Evolutionary conservation across 768 basidiomycete species (phyloP), one percentile per base, ranked within the genome.

Genomic region (Boletus insuetus): DNA sequence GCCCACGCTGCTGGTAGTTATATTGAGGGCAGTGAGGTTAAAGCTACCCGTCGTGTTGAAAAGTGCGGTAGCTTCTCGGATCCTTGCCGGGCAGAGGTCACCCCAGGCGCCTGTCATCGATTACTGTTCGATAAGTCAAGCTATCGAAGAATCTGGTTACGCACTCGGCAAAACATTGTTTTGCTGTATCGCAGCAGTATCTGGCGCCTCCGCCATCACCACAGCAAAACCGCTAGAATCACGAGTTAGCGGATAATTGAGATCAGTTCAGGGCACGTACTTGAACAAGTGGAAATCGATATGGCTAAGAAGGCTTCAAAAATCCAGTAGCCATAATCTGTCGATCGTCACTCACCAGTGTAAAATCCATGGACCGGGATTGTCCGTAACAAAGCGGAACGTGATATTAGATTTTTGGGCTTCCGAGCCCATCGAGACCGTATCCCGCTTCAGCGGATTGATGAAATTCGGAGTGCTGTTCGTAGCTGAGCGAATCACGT

Each of bases 321-420:
- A 51, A 19, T 11, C 14, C 14, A 10, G 26, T 4, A 40, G 22
- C 20, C 6, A 43, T 22, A 26, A 49, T 32, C 11, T 32, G 13
- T 14, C 19, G 42, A 40, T 13, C 10, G 19, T 10, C 46, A 37
- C 63, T 49, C 37, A 67, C 70, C 71, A 80, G 58, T 80, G 79
- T 31, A 79, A 56, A 59, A 80, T 72, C 80, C 83, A 85, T 4
- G 80, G 80, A 12, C 87, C 87, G 4, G 85, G 77, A 67, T 88
- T 88, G 62, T 88, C 80, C 4, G 85, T 85, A 24, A 71, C 63
- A 69, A 85, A 87, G 35, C 85, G 78, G 49, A 89, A 72, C 4
- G 79, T 79, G 29, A 80, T 78, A 62, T 79, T 69, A 65, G 79
- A 68, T 0, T 53, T 55, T 68, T 79, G 61, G 3, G 55, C 61